Evolutionary conservation across 2,329 filamentous ascomycete species (phyloP).

Genomic region (Cordyceps cateniannulata): DNA sequence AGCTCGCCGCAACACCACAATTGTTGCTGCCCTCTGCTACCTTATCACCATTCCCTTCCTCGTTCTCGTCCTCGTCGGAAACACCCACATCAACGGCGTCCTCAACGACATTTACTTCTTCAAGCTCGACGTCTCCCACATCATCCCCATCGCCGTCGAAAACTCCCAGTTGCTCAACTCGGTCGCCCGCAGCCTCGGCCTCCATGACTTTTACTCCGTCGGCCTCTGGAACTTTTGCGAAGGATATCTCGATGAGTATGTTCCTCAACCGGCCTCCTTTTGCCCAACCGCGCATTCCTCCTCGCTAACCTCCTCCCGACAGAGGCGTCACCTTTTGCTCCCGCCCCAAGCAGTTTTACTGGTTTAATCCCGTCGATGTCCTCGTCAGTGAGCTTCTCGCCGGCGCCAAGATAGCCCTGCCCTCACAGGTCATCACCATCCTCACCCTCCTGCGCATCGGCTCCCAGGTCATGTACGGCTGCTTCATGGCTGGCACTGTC

Average conservation of each 20-base stretch:
- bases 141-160: slow-evolving; percentile 67
- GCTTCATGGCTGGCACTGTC: slow-evolving; percentile 68
- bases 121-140: slow-evolving; percentile 72
- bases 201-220: slow-evolving; percentile 92
- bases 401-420: slow-evolving; percentile 77
- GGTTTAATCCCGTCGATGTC: slow-evolving; percentile 86
- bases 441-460: slow-evolving; percentile 67
- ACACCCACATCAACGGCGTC: slow-evolving; percentile 55
- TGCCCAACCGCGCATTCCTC: not conserved
- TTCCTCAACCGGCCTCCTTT: not conserved
- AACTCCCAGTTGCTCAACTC: slow-evolving; percentile 75
- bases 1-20: slow-evolving; percentile 51
- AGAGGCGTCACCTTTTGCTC: slow-evolving; percentile 74
- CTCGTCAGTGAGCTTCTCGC: slow-evolving; percentile 72
- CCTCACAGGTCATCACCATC: slow-evolving; percentile 64
- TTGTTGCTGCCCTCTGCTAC: slow-evolving; percentile 63
- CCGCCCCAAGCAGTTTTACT: slow-evolving; percentile 63
- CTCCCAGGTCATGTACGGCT: slow-evolving; percentile 81
- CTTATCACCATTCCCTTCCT: slow-evolving; percentile 71
- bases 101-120: slow-evolving; percentile 75
- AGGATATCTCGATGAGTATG: slow-evolving; percentile 63
- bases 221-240: slow-evolving; percentile 91
- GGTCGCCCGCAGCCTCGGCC: slow-evolving; percentile 75
- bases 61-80: slow-evolving; percentile 72
- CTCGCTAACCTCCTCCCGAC: not conserved